Conservation (phyloP, 2,329 filamentous ascomycete genomes). For the Ploettnerulaceae sp. region DNA sequence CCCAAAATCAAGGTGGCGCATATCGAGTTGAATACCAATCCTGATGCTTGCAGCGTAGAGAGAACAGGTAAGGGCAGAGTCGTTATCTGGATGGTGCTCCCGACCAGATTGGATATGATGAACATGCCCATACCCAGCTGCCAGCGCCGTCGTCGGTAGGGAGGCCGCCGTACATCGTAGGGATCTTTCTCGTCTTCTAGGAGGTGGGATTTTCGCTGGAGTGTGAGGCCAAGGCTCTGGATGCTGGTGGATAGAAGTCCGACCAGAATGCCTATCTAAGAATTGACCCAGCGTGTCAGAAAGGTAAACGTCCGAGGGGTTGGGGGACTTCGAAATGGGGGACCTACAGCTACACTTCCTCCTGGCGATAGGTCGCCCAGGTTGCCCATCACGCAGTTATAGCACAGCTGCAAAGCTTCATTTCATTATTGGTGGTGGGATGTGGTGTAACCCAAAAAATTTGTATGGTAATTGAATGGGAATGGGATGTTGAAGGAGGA, state of each 20-base stretch:
- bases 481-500: neutral
- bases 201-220: constrained; percentile 97
- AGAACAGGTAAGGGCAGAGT: constrained; percentile 90
- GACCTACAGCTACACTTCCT: constrained; percentile 69
- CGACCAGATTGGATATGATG: constrained; percentile 86
- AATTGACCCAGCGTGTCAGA: neutral
- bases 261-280: constrained; percentile 83
- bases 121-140: constrained; percentile 98
- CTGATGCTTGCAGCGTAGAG: constrained; percentile 91
- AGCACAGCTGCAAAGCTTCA: constrained; percentile 29
- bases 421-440: constrained; percentile 19
- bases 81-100: constrained; percentile 95
- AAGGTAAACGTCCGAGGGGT: neutral
- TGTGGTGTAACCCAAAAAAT: constrained; percentile 2
- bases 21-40: constrained; percentile 96
- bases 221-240: constrained; percentile 88
- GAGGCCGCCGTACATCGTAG: constrained; percentile 74
- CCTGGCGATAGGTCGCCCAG: constrained; percentile 72
- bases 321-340: neutral
- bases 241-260: constrained; percentile 90
- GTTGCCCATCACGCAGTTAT: constrained; percentile 54
- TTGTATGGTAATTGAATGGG: neutral
- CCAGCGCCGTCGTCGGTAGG: constrained; percentile 88
- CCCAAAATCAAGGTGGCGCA: constrained; percentile 89
- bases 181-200: constrained; percentile 88